Percentiles rank a stretch among this genome's conserved stretches.
phyloP scores from a whole-genome alignment of 179 eudicot species.

The Carnegiea gigantea region DNA sequence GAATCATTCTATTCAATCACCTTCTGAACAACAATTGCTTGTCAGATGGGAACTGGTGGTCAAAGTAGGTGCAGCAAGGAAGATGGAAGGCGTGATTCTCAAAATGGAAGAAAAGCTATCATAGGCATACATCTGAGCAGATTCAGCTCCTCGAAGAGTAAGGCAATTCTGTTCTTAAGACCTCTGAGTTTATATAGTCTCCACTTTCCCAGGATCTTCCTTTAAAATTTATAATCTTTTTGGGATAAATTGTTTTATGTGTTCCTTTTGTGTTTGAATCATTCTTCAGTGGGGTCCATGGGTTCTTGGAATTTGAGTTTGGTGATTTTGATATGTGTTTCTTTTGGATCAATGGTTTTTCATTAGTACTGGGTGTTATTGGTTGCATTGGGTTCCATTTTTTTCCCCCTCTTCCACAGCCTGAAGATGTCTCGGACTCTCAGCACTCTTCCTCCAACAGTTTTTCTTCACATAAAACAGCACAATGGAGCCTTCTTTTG shows the following conservation, averaged over 20 bases:
- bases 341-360: background rate
- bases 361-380: background rate
- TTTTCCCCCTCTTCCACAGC: no score
- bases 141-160: conserved; percentile 39
- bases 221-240: background rate
- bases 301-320: no score
- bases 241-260: no score
- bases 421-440: no score
- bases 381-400: no score
- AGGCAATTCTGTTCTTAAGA: conserved; percentile 5
- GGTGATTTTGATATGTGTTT: no score
- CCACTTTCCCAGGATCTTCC: background rate
- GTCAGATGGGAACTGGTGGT: conserved; percentile 11
- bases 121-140: conserved; percentile 39
- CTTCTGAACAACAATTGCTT: conserved; percentile 15
- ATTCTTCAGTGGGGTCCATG: no score
- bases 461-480: no score
- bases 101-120: conserved; percentile 19
- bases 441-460: no score
- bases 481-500: no score
- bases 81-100: conserved; percentile 18
- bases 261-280: no score
- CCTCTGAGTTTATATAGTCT: background rate
- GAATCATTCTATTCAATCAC: background rate
- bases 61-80: conserved; percentile 17